Evolutionary conservation across 441 rosid genomes (phyloP).

Genomic region (Bruguiera hainesii): DNA sequence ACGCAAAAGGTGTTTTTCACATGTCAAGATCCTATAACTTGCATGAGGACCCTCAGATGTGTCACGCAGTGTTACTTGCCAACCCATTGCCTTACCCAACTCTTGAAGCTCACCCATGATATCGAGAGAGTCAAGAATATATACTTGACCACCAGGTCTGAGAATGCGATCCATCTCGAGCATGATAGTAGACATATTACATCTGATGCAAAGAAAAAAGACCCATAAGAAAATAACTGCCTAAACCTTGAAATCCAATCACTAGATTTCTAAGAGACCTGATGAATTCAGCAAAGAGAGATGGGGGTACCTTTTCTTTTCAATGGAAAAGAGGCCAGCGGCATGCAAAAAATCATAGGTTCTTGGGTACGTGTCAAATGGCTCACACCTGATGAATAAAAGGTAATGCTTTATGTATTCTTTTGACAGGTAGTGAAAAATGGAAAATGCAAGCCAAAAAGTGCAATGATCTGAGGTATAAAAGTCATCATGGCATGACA

Average conservation of each 20-base stretch:
- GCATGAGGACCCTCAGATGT: constrained; percentile 98
- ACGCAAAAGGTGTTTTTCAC: constrained; percentile 66
- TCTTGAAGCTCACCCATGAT: constrained; percentile 83
- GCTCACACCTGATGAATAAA: constrained; percentile 75
- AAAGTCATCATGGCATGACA: neutral
- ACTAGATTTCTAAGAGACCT: neutral
- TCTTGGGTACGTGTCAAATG: constrained; percentile 96
- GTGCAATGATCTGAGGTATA: neutral
- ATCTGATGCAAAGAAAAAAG: constrained; percentile 40
- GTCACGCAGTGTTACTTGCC: constrained; percentile 63
- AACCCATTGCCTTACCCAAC: constrained; percentile 77
- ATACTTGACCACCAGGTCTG: constrained; percentile 91
- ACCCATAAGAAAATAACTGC: neutral
- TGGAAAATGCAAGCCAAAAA: neutral
- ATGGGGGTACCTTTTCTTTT: constrained; percentile 65
- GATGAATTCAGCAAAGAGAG: neutral
- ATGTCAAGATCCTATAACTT: constrained; percentile 73
- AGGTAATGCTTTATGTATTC: constrained; percentile 7
- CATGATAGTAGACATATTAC: constrained; percentile 85
- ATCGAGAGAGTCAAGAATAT: constrained; percentile 76
- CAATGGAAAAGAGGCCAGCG: constrained; percentile 79
- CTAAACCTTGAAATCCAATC: neutral
- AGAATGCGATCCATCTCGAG: constrained; percentile 99
- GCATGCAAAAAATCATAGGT: constrained; percentile 89
- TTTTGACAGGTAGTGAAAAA: neutral